Base-by-base conservation (phyloP, 257 asterid species). In the Ophiorrhiza pumila region DNA sequence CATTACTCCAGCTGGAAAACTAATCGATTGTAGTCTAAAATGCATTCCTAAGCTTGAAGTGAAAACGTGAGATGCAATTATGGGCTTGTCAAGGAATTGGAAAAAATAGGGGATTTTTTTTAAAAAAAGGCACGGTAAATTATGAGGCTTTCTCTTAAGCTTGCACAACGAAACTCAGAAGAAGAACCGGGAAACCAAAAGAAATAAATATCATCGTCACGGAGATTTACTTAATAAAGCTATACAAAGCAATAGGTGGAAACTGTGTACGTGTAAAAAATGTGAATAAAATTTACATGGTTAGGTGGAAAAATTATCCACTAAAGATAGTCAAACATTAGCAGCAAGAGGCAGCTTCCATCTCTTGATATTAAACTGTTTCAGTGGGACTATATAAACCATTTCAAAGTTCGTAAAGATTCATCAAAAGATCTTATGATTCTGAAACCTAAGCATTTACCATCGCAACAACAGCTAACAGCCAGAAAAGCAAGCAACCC, bases 401-500 rank as follows among this genome's bases (percentile, higher is more conserved):
- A 58, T 25, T 22, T 34, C 43, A 35, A 22, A 18, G 20, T n/a
- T 8, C 68, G 37, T 18, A 22, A 20, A 63, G 7, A 7, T 35
- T 61, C 20, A 63, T 63, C 49, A 17, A 63, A 63, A 18, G 68
- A 34, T 61, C 22, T 7, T 0, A 61, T 1, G 4, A 72, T 43
- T 57, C 69, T 62, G 23, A 64, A 47, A 23, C 37, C 43, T n/a
- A 60, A 69, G 27, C 17, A 52, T 60, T 59, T 45, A 8, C 12
- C 31, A 47, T 22, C 2, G 37, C 7, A 49, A 25, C 61, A 37
- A 17, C 29, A 52, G 9, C 18, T 11, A 59, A 59, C 49, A 69
- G 58, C 13, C 15, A 74, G 57, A 76, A 31, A 29, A 77, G 76
- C 59, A 67, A 23, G 74, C 61, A 79, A 53, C 45, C 23, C 42